Conservation (phyloP, 192 early-diverging fungal genomes). For the Linnemannia elongata region DNA sequence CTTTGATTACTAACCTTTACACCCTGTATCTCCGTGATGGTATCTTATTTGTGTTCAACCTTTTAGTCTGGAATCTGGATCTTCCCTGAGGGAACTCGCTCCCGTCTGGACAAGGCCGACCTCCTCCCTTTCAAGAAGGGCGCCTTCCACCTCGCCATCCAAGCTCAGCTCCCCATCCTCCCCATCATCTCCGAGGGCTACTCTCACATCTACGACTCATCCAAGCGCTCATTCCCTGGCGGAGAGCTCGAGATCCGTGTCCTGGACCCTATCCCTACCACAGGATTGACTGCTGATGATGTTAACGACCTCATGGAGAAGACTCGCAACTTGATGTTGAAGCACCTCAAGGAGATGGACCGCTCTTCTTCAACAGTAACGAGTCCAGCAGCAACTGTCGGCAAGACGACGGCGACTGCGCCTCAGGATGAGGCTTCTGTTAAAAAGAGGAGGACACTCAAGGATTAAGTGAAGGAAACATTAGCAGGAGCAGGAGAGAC, state of each 20-base stretch:
- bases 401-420: constrained; percentile 28
- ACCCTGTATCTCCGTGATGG: neutral
- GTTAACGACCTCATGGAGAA: constrained; percentile 62
- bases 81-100: constrained; percentile 94
- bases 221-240: constrained; percentile 61
- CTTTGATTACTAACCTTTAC: neutral
- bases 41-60: neutral
- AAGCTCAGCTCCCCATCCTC: constrained; percentile 87
- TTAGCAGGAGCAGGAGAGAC: neutral
- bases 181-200: constrained; percentile 89
- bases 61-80: constrained; percentile 80
- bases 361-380: neutral
- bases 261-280: constrained; percentile 66
- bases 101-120: constrained; percentile 74
- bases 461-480: constrained; percentile 20
- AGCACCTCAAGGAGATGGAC: constrained; percentile 65
- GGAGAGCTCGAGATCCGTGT: constrained; percentile 71
- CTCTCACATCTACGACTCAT: constrained; percentile 69
- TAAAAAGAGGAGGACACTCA: constrained; percentile 52
- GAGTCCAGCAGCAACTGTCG: neutral
- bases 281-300: constrained; percentile 54
- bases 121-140: constrained; percentile 97
- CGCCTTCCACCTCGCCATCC: constrained; percentile 93
- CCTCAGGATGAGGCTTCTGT: constrained; percentile 30
- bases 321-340: constrained; percentile 66